Percentiles rank a stretch among this genome's conserved stretches.
Conservation (phyloP, 2,329 filamentous ascomycete species). For the Grosmannia serpens region DNA sequence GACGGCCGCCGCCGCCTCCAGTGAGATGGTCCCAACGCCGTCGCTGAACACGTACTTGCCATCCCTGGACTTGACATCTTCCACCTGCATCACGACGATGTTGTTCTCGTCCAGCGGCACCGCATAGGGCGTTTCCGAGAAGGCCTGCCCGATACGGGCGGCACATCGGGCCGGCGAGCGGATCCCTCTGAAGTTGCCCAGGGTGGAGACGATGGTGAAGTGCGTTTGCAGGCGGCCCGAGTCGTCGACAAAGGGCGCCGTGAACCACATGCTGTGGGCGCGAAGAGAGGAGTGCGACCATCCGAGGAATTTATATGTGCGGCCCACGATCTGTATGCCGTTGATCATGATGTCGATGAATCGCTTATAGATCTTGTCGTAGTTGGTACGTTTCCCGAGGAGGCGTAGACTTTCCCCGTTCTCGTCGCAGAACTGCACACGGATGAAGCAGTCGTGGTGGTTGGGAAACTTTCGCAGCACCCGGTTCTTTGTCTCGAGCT, state of each 20-base stretch:
- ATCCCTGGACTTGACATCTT: conserved; percentile 38
- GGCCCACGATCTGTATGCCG: conserved; percentile 53
- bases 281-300: conserved; percentile 72
- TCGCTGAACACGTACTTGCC: conserved; percentile 59
- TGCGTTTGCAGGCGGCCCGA: conserved; percentile 22
- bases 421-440: conserved; percentile 66
- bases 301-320: conserved; percentile 55
- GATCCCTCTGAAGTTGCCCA: conserved; percentile 41
- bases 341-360: conserved; percentile 48
- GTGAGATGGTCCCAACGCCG: conserved; percentile 65
- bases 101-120: conserved; percentile 33
- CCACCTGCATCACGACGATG: conserved; percentile 25
- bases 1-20: conserved; percentile 44
- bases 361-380: conserved; percentile 42
- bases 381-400: conserved; percentile 32
- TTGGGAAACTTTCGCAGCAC: conserved; percentile 55
- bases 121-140: conserved; percentile 61
- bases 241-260: conserved; percentile 31
- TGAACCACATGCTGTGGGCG: conserved; percentile 58
- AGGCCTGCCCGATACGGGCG: conserved; percentile 54
- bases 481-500: conserved; percentile 56
- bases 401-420: conserved; percentile 52
- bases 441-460: conserved; percentile 51
- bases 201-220: conserved; percentile 29
- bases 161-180: conserved; percentile 43